Conservation (phyloP, 139 green algal genomes). For the Pseudopediastrum boryanum region DNA sequence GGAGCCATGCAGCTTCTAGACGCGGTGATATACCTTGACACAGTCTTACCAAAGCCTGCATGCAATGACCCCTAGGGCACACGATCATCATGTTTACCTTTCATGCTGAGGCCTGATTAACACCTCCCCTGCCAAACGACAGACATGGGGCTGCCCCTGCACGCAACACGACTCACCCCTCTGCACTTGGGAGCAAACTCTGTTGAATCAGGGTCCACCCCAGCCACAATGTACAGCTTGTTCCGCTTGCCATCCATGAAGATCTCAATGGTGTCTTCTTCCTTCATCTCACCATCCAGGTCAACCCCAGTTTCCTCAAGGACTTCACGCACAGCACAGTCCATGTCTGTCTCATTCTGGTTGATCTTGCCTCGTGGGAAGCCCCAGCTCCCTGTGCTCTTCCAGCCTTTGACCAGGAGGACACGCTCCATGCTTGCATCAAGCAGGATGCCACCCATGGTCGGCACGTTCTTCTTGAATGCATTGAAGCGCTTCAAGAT, state of each 20-base stretch:
- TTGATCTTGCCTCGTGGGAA: slow-evolving; percentile 94
- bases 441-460: slow-evolving; percentile 92
- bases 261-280: slow-evolving; percentile 71
- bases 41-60: too few relatives aligned
- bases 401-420: slow-evolving; percentile 89
- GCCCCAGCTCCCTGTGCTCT: slow-evolving; percentile 79
- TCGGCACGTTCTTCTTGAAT: slow-evolving; percentile 87
- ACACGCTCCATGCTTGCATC: slow-evolving; percentile 77
- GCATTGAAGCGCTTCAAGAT: slow-evolving; percentile 85
- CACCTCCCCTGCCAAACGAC: too few relatives aligned
- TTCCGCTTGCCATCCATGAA: slow-evolving; percentile 59
- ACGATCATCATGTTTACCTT: too few relatives aligned
- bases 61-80: too few relatives aligned
- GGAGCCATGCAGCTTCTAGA: too few relatives aligned
- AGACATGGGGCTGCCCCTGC: neutral
- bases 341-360: slow-evolving; percentile 78
- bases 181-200: slow-evolving; percentile 69
- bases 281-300: slow-evolving; percentile 50
- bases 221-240: slow-evolving; percentile 80
- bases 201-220: slow-evolving; percentile 62
- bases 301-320: slow-evolving; percentile 84
- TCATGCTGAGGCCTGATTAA: too few relatives aligned
- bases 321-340: slow-evolving; percentile 90
- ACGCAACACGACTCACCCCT: slow-evolving; percentile 36
- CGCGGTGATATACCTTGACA: too few relatives aligned